Evolutionary conservation across 2,329 filamentous ascomycete species (phyloP), one percentile per base, ranked within the genome.

Genomic region (Pyricularia pennisetigena): DNA sequence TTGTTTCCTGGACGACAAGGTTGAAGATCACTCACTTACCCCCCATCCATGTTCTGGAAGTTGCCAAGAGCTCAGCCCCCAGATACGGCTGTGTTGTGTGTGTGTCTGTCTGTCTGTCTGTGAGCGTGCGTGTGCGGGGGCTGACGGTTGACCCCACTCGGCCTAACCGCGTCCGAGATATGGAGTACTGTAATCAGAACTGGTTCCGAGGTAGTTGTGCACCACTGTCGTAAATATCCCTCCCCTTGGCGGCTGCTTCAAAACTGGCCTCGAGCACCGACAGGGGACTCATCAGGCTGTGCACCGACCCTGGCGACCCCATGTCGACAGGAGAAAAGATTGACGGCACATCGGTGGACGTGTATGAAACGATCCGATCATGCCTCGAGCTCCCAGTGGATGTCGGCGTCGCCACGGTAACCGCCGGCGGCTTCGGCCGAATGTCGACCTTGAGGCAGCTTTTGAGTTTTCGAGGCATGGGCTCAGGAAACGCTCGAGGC

Each of bases 291-390:
- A 67, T 54, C 66, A 67, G 29, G 6, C 41, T 67, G 66, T 30
- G n/a, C 16, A n/a, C 26, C 12, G 66, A 67, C 6, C 16, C 14
- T 7, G 66, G 54, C n/a, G 64, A 65, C n/a, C 30, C 64, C 3
- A 16, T 12, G 9, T 35, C 63, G 8, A 23, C n/a, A 4, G 68
- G 68, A 3, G 68, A 68, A 32, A 68, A 68, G 54, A 68, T 28
- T 20, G 67, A 68, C 10, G 67, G 32, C 30, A 62, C 49, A 20
- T 28, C 16, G 28, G 66, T 67, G 29, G 66, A 67, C 12, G 28
- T 61, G 66, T 32, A 32, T 4, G 66, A 67, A 35, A 35, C 32
- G 8, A 32, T 30, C 5, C 23, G 24, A 14, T 24, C n/a, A 6
- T 61, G 5, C 49, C 49, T n/a, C 23, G 49, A n/a, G 49, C 23